Conservation (phyloP, 371 early-diverging fungal species). For the Mortierella sp. region DNA sequence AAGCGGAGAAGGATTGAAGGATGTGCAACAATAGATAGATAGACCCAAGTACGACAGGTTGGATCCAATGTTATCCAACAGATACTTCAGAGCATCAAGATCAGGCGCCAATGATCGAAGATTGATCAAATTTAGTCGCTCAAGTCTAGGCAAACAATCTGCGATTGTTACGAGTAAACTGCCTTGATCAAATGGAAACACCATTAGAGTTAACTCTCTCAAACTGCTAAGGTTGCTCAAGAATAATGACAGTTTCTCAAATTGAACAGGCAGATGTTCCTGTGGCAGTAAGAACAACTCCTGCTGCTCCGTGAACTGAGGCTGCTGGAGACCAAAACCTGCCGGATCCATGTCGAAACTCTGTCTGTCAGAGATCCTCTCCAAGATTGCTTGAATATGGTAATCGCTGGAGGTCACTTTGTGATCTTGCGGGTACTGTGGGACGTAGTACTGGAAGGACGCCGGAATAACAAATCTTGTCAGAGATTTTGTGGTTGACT, state of each 20-base stretch:
- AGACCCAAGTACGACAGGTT: background rate
- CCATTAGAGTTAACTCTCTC: background rate
- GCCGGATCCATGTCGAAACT: background rate
- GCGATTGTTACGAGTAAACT: background rate
- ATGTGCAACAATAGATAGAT: background rate
- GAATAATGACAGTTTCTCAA: background rate
- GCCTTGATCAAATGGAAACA: conserved; percentile 4
- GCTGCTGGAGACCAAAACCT: background rate
- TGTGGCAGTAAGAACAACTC: background rate
- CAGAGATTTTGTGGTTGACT: background rate
- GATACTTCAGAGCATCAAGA: background rate
- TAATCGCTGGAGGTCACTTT: background rate
- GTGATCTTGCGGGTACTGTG: background rate
- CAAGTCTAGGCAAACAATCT: background rate
- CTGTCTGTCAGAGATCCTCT: background rate
- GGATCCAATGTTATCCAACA: background rate
- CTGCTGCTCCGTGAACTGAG: background rate
- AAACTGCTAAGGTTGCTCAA: background rate
- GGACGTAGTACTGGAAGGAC: background rate
- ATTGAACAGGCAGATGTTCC: background rate
- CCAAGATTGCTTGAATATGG: background rate
- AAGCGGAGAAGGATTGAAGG: background rate
- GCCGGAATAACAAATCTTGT: background rate
- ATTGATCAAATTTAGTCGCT: background rate
- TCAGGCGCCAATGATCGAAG: background rate